Conservation (phyloP, 2,329 filamentous ascomycete species). For the Calcarisporium arbuscula region DNA sequence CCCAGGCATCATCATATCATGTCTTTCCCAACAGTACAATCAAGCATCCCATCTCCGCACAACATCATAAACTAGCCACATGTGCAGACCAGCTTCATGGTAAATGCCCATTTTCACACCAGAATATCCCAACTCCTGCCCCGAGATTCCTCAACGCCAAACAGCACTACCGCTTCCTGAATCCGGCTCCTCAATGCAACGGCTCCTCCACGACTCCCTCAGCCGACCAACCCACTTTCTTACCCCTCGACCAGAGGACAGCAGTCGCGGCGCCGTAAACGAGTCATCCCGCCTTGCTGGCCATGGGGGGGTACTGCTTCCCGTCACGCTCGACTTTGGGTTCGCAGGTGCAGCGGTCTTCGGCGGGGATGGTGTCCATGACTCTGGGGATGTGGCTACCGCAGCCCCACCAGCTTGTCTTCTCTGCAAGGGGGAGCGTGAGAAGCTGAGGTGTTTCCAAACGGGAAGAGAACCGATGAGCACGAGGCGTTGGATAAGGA, state of each 20-base stretch:
- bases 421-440: conserved; percentile 33
- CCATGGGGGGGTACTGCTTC: conserved; percentile 60
- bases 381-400: conserved; percentile 55
- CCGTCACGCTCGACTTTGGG: conserved; percentile 57
- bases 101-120: no score
- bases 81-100: no score
- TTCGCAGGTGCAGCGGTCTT: conserved; percentile 59
- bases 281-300: conserved; percentile 35
- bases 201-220: conserved; percentile 24
- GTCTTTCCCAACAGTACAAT: neutral
- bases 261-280: conserved; percentile 17
- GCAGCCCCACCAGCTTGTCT: conserved; percentile 60
- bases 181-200: conserved; percentile 9
- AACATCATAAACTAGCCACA: neutral
- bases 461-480: neutral
- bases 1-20: no score
- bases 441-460: neutral
- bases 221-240: conserved; percentile 21
- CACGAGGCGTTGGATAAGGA: neutral
- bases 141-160: no score
- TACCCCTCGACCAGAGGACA: conserved; percentile 22
- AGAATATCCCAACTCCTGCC: no score
- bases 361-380: conserved; percentile 51
- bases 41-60: neutral
- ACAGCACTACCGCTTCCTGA: neutral